Conservation (phyloP, 1,284 basidiomycete genomes). For the Pholiota adiposa region DNA sequence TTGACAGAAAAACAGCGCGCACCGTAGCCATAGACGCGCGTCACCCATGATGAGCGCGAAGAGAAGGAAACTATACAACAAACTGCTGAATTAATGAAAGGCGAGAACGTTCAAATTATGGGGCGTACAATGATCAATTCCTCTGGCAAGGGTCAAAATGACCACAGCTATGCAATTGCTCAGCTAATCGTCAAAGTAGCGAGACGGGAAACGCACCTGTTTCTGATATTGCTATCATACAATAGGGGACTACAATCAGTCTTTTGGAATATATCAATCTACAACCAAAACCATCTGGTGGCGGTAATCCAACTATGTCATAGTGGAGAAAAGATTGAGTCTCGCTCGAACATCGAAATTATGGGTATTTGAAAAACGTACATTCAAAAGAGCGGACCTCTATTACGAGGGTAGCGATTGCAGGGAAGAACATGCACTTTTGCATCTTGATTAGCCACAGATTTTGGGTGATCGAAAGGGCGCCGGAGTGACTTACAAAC, state of each 20-base stretch:
- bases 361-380: too few relatives aligned
- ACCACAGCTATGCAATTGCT: not conserved
- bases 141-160: not conserved
- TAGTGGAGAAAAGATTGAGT: not conserved
- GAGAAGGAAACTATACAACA: constrained; percentile 28
- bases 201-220: not conserved
- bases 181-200: not conserved
- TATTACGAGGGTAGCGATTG: not conserved
- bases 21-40: constrained; percentile 47
- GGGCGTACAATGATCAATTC: constrained; percentile 1
- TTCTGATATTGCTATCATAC: not conserved
- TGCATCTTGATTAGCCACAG: not conserved
- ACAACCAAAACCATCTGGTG: not conserved
- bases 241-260: not conserved
- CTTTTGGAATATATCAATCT: not conserved
- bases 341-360: too few relatives aligned
- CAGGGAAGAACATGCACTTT: not conserved
- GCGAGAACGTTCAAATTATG: not conserved
- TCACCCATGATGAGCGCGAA: constrained; percentile 39
- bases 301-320: not conserved
- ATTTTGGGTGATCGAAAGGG: not conserved
- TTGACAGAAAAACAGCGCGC: constrained; percentile 4
- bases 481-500: constrained; percentile 16
- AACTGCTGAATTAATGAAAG: not conserved
- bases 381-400: not conserved